These are phyloP conservation scores for Alternaria atra DNA, from an alignment of 2,329 filamentous ascomycete species.

Conservation along the genomic window DNA sequence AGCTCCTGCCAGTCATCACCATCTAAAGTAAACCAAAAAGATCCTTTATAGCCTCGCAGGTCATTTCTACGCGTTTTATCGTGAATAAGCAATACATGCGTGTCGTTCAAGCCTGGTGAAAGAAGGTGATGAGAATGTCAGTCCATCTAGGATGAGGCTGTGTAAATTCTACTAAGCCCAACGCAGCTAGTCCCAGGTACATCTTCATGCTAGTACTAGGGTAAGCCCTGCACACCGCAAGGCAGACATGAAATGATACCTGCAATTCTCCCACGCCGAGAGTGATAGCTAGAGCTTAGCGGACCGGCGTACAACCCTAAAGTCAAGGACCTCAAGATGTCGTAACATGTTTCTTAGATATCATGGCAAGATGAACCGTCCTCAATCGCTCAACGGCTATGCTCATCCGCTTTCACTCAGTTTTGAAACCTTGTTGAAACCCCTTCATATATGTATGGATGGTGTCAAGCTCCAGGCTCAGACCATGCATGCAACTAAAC, in stretches of 20 bases:
- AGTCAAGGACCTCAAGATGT: background rate
- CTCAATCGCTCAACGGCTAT: background rate
- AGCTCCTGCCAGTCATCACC: no score
- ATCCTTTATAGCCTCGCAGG: background rate
- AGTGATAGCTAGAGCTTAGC: background rate
- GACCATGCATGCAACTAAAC: background rate
- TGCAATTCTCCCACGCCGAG: background rate
- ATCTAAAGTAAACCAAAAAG: background rate
- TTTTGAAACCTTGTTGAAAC: background rate
- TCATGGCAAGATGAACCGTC: no score
- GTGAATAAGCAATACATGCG: background rate
- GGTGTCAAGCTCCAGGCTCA: conserved; percentile 1
- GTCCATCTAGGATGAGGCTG: conserved; percentile 3
- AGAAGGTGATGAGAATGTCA: background rate
- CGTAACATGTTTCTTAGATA: background rate
- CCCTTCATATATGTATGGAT: background rate
- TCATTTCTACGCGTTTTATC: background rate
- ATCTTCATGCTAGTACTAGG: background rate
- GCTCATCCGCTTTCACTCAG: background rate
- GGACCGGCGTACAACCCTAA: conserved; percentile 1
- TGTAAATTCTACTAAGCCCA: background rate
- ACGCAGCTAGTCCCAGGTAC: background rate
- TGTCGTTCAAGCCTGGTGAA: background rate
- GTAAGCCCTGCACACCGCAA: background rate
- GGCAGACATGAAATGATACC: background rate